A percentile compares a stretch with the other conserved stretches of the same genome.
Conservation (phyloP, 805 yeast species). For the Metschnikowia shivogae region DNA sequence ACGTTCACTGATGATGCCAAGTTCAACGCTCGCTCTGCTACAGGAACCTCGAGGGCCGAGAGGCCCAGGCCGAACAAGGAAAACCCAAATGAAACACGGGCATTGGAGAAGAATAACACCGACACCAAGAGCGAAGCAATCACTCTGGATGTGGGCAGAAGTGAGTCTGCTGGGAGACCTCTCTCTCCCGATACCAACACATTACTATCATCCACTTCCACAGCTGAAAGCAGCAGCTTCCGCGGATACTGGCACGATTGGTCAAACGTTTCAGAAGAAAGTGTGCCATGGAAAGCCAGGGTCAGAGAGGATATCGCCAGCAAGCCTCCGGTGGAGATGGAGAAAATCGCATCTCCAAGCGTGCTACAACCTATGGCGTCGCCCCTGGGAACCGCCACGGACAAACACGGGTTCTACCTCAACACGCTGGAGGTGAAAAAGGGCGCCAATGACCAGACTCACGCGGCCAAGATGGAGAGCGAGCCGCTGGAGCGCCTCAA, state of each 20-base stretch:
- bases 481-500: slow-evolving; percentile 2
- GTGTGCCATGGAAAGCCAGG: neutral
- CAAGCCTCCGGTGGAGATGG: slow-evolving; percentile 43
- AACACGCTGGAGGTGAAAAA: slow-evolving; percentile 8
- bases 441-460: neutral
- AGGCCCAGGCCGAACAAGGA: neutral
- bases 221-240: slow-evolving; percentile 1
- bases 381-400: slow-evolving; percentile 30
- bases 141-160: too few relatives aligned
- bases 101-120: too few relatives aligned
- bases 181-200: neutral
- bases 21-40: neutral
- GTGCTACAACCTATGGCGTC: slow-evolving; percentile 1
- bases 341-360: slow-evolving; percentile 17
- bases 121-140: too few relatives aligned
- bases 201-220: neutral
- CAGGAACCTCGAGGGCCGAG: neutral
- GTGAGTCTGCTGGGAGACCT: too few relatives aligned
- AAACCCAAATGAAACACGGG: too few relatives aligned
- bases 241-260: slow-evolving; percentile 9
- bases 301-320: neutral
- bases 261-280: slow-evolving; percentile 10
- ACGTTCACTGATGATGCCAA: neutral
- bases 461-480: neutral
- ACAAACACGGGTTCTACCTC: slow-evolving; percentile 47